These are phyloP conservation scores for Fraxinus angustifolia DNA, from an alignment of 305 asterid genomes.

Conservation along the genomic window DNA sequence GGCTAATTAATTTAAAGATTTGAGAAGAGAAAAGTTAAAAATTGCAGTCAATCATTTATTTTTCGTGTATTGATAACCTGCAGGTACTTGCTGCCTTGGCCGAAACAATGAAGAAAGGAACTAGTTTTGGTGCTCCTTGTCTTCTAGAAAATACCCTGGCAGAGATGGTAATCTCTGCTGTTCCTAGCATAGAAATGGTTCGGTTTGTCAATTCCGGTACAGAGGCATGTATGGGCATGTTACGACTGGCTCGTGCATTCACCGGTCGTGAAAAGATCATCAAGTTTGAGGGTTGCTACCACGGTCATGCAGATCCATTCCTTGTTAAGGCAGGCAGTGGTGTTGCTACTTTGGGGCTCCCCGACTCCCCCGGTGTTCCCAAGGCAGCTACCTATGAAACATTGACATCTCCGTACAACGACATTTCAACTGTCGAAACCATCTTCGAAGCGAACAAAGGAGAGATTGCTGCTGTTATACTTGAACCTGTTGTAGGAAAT, in stretches of 20 bases:
- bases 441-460: constrained; percentile 76
- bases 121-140: constrained; percentile 99
- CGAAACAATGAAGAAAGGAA: constrained; percentile 96
- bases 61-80: constrained; percentile 10
- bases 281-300: constrained; percentile 98
- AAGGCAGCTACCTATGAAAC: constrained; percentile 67
- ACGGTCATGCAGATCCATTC: constrained; percentile 97
- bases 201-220: constrained; percentile 98
- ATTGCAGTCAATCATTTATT: background rate
- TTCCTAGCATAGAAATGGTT: constrained; percentile 96
- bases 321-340: constrained; percentile 99
- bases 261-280: constrained; percentile 75
- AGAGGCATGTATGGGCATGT: constrained; percentile 97
- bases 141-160: constrained; percentile 89
- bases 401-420: constrained; percentile 78
- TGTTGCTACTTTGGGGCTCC: constrained; percentile 93
- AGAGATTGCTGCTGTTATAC: constrained; percentile 71
- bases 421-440: constrained; percentile 53
- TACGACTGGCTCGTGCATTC: constrained; percentile 90
- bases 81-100: constrained; percentile 92
- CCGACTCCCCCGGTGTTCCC: constrained; percentile 98
- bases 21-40: background rate
- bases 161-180: constrained; percentile 92
- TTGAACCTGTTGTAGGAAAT: constrained; percentile 93
- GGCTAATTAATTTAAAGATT: background rate